Percentiles rank a stretch among this genome's conserved stretches.
phyloP scores from a whole-genome alignment of 1,139 yeast species.

The Debaryomycetaceae sp. region DNA sequence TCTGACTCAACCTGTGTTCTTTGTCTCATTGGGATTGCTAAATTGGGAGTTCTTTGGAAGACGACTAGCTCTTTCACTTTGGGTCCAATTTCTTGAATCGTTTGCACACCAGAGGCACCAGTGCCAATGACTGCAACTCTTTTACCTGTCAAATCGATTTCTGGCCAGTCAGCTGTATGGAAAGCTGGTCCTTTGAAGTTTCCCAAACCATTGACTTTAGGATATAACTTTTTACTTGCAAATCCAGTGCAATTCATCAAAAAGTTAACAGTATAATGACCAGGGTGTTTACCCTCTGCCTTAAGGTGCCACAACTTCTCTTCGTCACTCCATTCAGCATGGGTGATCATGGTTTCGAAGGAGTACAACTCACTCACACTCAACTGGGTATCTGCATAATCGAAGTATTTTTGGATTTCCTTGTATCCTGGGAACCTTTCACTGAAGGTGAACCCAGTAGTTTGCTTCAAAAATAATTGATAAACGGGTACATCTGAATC shows the following conservation, averaged over 20 bases:
- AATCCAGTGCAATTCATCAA: slow-evolving; percentile 1
- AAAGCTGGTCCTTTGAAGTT: slow-evolving; percentile 1
- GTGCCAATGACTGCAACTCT: slow-evolving; percentile 1
- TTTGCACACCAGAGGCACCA: slow-evolving; percentile 3
- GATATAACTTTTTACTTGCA: background rate
- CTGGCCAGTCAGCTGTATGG: slow-evolving; percentile 2
- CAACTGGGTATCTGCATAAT: background rate
- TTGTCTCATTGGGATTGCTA: slow-evolving; percentile 2
- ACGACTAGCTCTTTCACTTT: slow-evolving; percentile 1
- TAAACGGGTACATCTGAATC: slow-evolving; percentile 1
- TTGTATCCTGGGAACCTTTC: slow-evolving; percentile 1
- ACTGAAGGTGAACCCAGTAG: slow-evolving; percentile 1
- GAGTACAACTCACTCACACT: slow-evolving; percentile 1
- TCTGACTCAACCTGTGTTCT: background rate
- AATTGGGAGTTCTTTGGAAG: slow-evolving; percentile 1
- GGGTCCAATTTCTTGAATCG: slow-evolving; percentile 1
- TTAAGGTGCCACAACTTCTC: background rate
- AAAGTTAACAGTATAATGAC: background rate
- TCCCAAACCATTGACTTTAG: background rate
- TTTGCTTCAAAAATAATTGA: slow-evolving; percentile 1
- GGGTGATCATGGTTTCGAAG: background rate
- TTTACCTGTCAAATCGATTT: background rate
- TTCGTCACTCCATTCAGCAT: slow-evolving; percentile 1
- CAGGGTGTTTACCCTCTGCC: background rate
- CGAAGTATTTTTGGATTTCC: background rate